These are phyloP conservation scores for Warburgia ugandensis DNA, from an alignment of 164 flowering plant genomes.

Conservation along the genomic window DNA sequence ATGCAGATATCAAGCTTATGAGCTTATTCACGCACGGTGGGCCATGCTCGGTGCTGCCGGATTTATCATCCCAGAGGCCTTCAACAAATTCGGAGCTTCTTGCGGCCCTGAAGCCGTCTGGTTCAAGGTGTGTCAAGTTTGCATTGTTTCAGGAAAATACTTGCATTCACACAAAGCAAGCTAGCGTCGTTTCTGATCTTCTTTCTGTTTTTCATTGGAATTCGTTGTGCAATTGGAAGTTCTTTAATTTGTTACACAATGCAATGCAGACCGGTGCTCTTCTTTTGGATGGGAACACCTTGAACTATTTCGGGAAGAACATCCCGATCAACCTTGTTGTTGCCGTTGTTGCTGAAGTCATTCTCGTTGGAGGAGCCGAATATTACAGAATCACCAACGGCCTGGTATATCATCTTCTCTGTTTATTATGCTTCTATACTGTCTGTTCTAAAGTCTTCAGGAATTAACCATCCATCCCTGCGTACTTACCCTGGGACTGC, in stretches of 20 bases:
- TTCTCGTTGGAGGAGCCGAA: constrained; percentile 95
- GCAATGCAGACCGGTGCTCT: constrained; percentile 88
- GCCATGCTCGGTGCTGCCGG: constrained; percentile 99
- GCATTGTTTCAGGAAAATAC: too few species aligned
- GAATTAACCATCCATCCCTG: too few species aligned
- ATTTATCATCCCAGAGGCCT: constrained; percentile 94
- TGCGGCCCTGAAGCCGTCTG: constrained; percentile 99
- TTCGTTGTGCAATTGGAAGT: too few species aligned
- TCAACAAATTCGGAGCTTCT: constrained; percentile 93
- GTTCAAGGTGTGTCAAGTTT: constrained; percentile 64
- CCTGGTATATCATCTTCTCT: constrained; percentile 51
- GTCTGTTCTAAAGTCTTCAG: too few species aligned
- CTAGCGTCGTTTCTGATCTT: too few species aligned
- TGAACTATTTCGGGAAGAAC: constrained; percentile 95
- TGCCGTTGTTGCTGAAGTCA: constrained; percentile 85
- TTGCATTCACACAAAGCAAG: too few species aligned
- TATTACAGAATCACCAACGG: constrained; percentile 94
- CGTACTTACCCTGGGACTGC: too few species aligned
- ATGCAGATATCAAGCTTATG: constrained; percentile 80
- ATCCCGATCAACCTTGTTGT: constrained; percentile 86
- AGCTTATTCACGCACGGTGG: constrained; percentile 92
- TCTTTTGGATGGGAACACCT: constrained; percentile 93
- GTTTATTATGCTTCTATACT: too few species aligned
- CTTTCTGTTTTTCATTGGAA: too few species aligned
- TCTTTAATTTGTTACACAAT: not conserved